Evolutionary conservation across 1,284 basidiomycete species (phyloP).

Genomic region (Leccinum cinnamomeum): DNA sequence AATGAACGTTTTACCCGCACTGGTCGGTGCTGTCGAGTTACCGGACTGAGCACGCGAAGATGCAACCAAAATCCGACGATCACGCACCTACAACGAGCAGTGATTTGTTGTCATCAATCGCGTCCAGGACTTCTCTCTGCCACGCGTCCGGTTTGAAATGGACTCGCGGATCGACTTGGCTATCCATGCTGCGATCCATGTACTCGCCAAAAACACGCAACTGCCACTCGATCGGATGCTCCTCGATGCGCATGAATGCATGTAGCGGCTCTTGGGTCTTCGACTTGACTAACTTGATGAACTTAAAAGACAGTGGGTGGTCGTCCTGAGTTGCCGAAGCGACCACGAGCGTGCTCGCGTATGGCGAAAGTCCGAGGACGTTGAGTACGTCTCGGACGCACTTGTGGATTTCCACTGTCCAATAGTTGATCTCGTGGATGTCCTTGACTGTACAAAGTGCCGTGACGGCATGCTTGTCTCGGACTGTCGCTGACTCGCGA

Average conservation of each 20-base stretch:
- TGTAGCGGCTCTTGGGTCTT: slow-evolving; percentile 43
- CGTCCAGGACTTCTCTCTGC: slow-evolving; percentile 66
- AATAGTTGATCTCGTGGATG: slow-evolving; percentile 38
- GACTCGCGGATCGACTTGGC: slow-evolving; percentile 55
- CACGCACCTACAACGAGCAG: slow-evolving; percentile 63
- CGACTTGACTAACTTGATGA: slow-evolving; percentile 52
- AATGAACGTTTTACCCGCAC: slow-evolving; percentile 75
- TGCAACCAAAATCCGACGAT: not conserved
- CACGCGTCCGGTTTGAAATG: slow-evolving; percentile 67
- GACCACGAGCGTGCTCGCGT: slow-evolving; percentile 32
- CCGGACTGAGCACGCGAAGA: not conserved
- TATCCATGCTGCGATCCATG: slow-evolving; percentile 73
- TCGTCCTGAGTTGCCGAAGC: slow-evolving; percentile 30
- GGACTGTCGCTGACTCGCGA: slow-evolving; percentile 36
- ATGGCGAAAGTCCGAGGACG: slow-evolving; percentile 47
- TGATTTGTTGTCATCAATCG: slow-evolving; percentile 57
- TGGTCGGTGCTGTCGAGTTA: slow-evolving; percentile 52
- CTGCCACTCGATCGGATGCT: slow-evolving; percentile 63
- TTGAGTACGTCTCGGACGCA: slow-evolving; percentile 42
- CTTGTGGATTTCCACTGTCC: slow-evolving; percentile 40
- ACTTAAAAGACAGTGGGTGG: slow-evolving; percentile 50
- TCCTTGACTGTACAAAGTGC: slow-evolving; percentile 50
- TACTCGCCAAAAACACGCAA: slow-evolving; percentile 65
- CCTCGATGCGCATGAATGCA: slow-evolving; percentile 55
- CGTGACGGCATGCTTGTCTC: slow-evolving; percentile 46